Evolutionary conservation across 169 alveolate genomes (phyloP), one percentile per base, ranked within the genome.

Genomic region (Plasmodium malariae): DNA sequence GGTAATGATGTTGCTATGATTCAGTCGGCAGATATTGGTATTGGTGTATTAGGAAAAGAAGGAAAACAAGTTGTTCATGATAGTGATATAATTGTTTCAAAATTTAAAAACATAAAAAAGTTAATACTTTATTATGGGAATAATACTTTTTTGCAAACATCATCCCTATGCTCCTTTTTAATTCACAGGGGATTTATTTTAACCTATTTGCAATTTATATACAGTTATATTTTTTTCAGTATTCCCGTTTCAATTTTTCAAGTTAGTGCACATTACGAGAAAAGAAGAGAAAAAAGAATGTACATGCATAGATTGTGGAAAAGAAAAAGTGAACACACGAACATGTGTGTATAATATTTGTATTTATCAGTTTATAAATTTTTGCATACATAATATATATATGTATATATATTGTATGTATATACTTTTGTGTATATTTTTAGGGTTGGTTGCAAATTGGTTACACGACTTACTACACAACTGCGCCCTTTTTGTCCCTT

Each of bases 1-100:
- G 99, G 99, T n/a, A 99, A 99, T 89, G 99, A 99, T 91, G 99
- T 99, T 19, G 99, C 99, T 36, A 98, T 98, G 99, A 98, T 98
- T 36, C 96, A 95, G 85, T 98, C 95, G 65, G 98, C 98, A 48
- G 97, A 97, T 83, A 97, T 97, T 14, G 99, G 99, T 3, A 94
- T 98, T 43, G 99, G 99, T n/a, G 97, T 98, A 32, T 97, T 96
- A 17, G 99, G 99, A 36, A 98, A 97, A 87, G 99, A 98, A 93
- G 99, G 99, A 24, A 92, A 95, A 65, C 99, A 98, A 93, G 99
- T 99, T 45, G 97, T 99, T 30, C 94, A 97, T 37, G 99, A 99
- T 14, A 96, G 99, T 24, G 99, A 99, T 94, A 98, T 96, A 78
- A 96, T 99, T 36, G 97, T 99, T 74, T 85, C 94, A n/a, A 97